These are phyloP conservation scores for Sporothrix brunneoviolacea DNA, from an alignment of 2,329 filamentous ascomycete species.

Conservation along the genomic window DNA sequence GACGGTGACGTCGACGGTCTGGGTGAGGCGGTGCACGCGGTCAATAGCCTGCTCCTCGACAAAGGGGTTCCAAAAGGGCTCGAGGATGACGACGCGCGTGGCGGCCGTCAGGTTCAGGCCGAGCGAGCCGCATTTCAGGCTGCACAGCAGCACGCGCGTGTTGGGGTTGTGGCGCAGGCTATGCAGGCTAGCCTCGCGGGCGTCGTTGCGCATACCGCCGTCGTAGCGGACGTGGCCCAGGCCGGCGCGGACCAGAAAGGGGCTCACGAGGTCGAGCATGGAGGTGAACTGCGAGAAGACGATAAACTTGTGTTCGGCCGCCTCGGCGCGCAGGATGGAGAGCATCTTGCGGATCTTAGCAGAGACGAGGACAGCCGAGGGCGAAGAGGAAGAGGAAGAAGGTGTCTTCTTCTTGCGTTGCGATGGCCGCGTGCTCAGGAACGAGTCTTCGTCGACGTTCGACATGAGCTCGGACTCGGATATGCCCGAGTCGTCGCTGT, in stretches of 20 bases:
- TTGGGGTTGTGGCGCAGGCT: slow-evolving; percentile 66
- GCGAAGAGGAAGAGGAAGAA: no score
- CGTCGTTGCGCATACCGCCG: slow-evolving; percentile 89
- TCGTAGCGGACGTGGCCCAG: slow-evolving; percentile 87
- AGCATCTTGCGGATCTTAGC: slow-evolving; percentile 89
- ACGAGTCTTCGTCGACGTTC: slow-evolving; percentile 32
- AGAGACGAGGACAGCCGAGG: slow-evolving; percentile 52
- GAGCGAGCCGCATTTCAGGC: slow-evolving; percentile 85
- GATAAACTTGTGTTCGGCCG: slow-evolving; percentile 84
- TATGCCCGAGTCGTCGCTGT: slow-evolving; percentile 24
- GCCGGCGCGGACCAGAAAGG: slow-evolving; percentile 69
- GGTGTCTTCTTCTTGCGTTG: background rate
- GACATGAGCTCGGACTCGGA: slow-evolving; percentile 37
- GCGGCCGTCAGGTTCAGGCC: slow-evolving; percentile 93
- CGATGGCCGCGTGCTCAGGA: slow-evolving; percentile 21
- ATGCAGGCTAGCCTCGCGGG: slow-evolving; percentile 77
- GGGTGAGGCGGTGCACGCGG: slow-evolving; percentile 94
- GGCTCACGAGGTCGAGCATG: slow-evolving; percentile 94
- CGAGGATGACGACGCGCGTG: slow-evolving; percentile 85
- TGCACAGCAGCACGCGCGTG: slow-evolving; percentile 82
- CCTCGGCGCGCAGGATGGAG: slow-evolving; percentile 72
- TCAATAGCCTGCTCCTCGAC: slow-evolving; percentile 99
- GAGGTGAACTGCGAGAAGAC: slow-evolving; percentile 98
- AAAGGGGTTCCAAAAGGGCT: slow-evolving; percentile 99
- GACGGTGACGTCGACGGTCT: slow-evolving; percentile 88